Percentiles rank a stretch among this genome's conserved stretches.
Conservation (phyloP, 768 basidiomycete genomes). For the Tulasnella sp. region DNA sequence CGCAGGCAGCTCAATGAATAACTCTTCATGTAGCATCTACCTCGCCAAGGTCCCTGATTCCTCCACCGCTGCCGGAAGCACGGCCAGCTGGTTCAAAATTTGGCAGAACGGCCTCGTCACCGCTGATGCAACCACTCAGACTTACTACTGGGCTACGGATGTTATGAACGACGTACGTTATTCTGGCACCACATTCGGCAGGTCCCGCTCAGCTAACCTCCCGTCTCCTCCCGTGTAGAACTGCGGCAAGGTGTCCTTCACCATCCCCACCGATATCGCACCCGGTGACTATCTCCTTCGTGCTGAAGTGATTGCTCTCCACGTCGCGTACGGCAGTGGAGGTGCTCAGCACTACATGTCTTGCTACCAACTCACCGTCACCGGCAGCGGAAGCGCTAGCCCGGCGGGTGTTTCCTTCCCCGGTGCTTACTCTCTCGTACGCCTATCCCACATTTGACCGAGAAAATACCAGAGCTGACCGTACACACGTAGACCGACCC, state of each 20-base stretch:
- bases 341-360: constrained; percentile 41
- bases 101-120: constrained; percentile 48
- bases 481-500: constrained; percentile 36
- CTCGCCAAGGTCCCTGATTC: constrained; percentile 47
- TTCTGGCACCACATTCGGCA: not conserved
- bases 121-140: constrained; percentile 37
- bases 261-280: constrained; percentile 42
- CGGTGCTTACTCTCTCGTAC: constrained; percentile 41
- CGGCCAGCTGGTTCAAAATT: constrained; percentile 51
- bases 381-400: constrained; percentile 43
- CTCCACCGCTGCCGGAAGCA: constrained; percentile 43
- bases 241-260: constrained; percentile 43
- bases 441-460: not conserved
- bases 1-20: not conserved
- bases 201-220: not conserved
- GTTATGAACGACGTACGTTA: constrained; percentile 22
- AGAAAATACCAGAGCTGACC: not conserved
- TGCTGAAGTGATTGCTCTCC: constrained; percentile 46
- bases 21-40: not conserved
- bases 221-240: not conserved
- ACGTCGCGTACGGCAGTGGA: constrained; percentile 46
- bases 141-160: constrained; percentile 28
- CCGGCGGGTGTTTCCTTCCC: constrained; percentile 49
- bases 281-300: constrained; percentile 50
- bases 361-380: constrained; percentile 48